These are phyloP conservation scores for Mycena leptocephala DNA, from an alignment of 768 basidiomycete species.

Conservation along the genomic window DNA sequence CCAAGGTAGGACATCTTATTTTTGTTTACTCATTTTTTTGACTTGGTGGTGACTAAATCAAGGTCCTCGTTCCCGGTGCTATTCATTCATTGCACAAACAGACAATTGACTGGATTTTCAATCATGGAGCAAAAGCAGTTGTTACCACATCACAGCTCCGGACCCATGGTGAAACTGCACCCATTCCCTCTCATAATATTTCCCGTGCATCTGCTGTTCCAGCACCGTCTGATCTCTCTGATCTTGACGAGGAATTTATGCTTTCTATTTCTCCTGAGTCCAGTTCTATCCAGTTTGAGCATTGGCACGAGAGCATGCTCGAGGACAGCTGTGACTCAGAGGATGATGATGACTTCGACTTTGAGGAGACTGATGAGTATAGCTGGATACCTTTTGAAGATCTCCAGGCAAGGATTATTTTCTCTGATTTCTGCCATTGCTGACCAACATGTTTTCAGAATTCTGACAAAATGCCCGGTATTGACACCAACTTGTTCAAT, in stretches of 20 bases:
- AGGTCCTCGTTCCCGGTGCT: conserved; percentile 11
- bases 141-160: conserved; percentile 8
- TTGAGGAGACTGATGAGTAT: neutral
- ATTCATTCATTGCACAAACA: neutral
- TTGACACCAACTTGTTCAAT: too few relatives aligned
- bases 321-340: too few relatives aligned
- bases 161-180: neutral
- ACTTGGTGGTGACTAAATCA: neutral
- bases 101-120: conserved; percentile 17
- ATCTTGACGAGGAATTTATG: neutral
- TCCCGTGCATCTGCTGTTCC: neutral
- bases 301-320: neutral
- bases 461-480: neutral
- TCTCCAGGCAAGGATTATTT: too few relatives aligned
- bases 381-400: too few relatives aligned
- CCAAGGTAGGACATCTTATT: neutral
- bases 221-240: neutral
- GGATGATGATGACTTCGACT: neutral
- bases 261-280: neutral
- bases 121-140: neutral
- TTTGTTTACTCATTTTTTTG: neutral
- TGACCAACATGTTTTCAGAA: too few relatives aligned
- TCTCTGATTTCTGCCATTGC: neutral
- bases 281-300: neutral
- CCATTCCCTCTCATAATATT: neutral